Percentiles rank a stretch among this genome's conserved stretches.
Conservation (phyloP, 2,329 filamentous ascomycete species). For the Epichloe festucae region DNA sequence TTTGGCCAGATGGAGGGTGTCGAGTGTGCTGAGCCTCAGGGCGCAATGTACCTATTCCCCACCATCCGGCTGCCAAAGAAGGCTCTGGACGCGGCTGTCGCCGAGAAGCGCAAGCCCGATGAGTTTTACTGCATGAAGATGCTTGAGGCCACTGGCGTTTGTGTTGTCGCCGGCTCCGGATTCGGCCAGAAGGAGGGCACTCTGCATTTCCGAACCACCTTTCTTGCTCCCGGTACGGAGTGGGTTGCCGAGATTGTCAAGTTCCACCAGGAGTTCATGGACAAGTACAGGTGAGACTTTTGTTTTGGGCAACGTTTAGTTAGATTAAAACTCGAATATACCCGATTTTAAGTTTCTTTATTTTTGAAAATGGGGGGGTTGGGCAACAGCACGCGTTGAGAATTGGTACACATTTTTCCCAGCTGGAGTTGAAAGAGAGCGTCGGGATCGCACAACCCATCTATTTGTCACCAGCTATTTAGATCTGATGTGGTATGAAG, state of each 20-base stretch:
- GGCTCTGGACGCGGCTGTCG: conserved; percentile 61
- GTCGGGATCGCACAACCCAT: too few species aligned
- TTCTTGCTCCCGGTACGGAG: conserved; percentile 88
- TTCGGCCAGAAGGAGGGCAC: conserved; percentile 91
- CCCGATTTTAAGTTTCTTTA: too few species aligned
- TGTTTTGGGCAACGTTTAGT: not conserved
- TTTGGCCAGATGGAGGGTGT: conserved; percentile 96
- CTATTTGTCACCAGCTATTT: too few species aligned
- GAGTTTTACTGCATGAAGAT: conserved; percentile 90
- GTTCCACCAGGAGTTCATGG: conserved; percentile 88
- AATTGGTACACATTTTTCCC: too few species aligned
- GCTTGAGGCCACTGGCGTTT: conserved; percentile 88
- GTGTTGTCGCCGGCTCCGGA: conserved; percentile 80
- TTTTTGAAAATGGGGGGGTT: too few species aligned
- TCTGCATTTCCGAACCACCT: conserved; percentile 91
- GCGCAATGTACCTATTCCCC: conserved; percentile 98
- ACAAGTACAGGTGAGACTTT: conserved; percentile 48
- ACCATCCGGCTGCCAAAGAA: conserved; percentile 70
- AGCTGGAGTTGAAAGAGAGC: too few species aligned
- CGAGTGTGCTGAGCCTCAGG: conserved; percentile 77
- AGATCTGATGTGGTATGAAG: too few species aligned
- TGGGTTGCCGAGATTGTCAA: conserved; percentile 80
- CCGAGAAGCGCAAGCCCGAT: conserved; percentile 64
- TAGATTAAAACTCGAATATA: not conserved
- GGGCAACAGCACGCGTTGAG: not conserved